These are phyloP conservation scores for Aureobasidium sp. DNA, from an alignment of 2,329 filamentous ascomycete genomes.

Conservation along the genomic window DNA sequence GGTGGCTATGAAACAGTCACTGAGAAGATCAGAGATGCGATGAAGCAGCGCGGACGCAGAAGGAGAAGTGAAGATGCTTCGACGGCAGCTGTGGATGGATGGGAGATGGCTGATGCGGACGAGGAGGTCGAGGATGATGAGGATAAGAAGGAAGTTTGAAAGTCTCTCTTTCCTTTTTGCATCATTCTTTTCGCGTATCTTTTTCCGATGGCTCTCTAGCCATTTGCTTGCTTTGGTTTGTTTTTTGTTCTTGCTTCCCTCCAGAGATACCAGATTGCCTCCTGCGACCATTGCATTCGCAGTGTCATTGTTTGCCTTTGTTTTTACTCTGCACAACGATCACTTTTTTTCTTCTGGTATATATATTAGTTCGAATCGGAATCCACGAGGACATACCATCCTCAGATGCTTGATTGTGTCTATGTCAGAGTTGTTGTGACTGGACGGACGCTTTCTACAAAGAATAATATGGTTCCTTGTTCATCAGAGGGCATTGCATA, in stretches of 20 bases:
- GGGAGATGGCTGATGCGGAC: constrained; percentile 21
- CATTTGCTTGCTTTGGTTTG: not conserved
- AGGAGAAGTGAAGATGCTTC: constrained; percentile 40
- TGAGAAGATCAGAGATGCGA: constrained; percentile 74
- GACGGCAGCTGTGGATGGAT: constrained; percentile 20
- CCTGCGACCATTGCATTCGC: not conserved
- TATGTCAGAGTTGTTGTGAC: no score
- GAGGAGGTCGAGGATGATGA: constrained; percentile 19
- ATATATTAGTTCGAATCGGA: no score
- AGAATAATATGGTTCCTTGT: no score
- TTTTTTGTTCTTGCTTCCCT: not conserved
- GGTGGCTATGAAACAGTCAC: constrained; percentile 76
- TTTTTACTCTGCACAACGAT: not conserved
- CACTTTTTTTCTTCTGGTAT: not conserved
- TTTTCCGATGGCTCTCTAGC: no score
- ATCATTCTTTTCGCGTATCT: no score
- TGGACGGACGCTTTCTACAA: no score
- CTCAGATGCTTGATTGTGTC: no score
- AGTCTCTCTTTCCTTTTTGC: not conserved
- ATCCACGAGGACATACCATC: no score
- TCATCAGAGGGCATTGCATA: no score
- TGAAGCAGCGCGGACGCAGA: constrained; percentile 66
- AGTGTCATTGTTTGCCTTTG: not conserved
- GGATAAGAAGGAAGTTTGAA: constrained; percentile 11
- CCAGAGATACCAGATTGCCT: not conserved